Conservation (phyloP, 768 basidiomycete genomes). For the Leccinum variicolor region DNA sequence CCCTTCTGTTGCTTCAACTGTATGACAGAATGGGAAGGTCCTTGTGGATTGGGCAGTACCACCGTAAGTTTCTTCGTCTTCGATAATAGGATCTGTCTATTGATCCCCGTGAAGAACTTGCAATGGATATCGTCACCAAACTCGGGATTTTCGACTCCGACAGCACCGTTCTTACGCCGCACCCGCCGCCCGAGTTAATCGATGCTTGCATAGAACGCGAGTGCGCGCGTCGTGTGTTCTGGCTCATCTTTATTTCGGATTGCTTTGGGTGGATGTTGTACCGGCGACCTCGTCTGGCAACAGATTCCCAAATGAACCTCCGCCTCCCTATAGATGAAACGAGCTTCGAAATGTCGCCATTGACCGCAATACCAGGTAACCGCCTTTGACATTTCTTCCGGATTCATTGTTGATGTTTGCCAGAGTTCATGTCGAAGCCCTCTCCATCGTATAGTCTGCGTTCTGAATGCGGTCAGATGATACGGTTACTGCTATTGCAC, state of each 20-base stretch:
- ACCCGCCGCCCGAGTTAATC: slow-evolving; percentile 57
- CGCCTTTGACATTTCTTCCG: not conserved
- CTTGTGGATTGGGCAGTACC: slow-evolving; percentile 27
- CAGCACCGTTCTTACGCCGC: slow-evolving; percentile 54
- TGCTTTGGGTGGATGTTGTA: slow-evolving; percentile 39
- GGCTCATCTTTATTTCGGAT: slow-evolving; percentile 69
- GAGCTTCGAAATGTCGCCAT: slow-evolving; percentile 68
- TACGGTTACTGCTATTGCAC: slow-evolving; percentile 65
- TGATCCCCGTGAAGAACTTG: slow-evolving; percentile 44
- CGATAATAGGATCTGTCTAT: slow-evolving; percentile 3
- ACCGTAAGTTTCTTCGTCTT: slow-evolving; percentile 24
- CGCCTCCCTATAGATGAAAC: slow-evolving; percentile 80
- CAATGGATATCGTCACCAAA: slow-evolving; percentile 62
- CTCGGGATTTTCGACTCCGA: slow-evolving; percentile 66
- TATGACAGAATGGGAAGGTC: slow-evolving; percentile 52
- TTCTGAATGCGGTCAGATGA: slow-evolving; percentile 69
- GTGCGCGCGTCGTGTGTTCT: slow-evolving; percentile 78
- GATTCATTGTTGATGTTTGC: slow-evolving; percentile 3
- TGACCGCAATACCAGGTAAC: slow-evolving; percentile 33
- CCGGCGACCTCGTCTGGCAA: slow-evolving; percentile 34
- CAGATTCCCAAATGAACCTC: slow-evolving; percentile 49
- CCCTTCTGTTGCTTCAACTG: slow-evolving; percentile 68
- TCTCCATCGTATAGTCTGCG: slow-evolving; percentile 50
- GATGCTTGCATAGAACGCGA: slow-evolving; percentile 68
- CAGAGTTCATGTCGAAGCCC: slow-evolving; percentile 69